Conservation (phyloP, 2,329 filamentous ascomycete species). For the Paracoccidioides brasiliensis region DNA sequence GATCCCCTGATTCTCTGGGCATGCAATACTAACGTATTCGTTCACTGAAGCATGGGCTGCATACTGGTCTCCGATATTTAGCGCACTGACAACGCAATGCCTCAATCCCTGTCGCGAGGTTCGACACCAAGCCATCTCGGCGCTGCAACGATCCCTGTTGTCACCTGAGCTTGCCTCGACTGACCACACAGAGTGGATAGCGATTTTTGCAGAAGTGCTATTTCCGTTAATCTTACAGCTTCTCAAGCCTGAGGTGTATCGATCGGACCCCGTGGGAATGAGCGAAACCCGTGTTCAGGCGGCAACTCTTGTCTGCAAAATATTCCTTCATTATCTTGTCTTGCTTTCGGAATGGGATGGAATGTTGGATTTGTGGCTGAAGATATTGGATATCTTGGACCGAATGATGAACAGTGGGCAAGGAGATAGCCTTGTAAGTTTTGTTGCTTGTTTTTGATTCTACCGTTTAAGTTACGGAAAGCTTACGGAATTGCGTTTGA, state of each 20-base stretch:
- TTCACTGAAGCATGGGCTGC: conserved; percentile 69
- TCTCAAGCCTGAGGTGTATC: conserved; percentile 88
- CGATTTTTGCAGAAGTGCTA: conserved; percentile 85
- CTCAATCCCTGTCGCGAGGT: conserved; percentile 91
- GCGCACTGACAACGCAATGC: conserved; percentile 76
- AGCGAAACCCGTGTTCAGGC: conserved; percentile 86
- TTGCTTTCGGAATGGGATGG: conserved; percentile 73
- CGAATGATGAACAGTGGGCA: conserved; percentile 92
- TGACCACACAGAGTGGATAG: conserved; percentile 82
- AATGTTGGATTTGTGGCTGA: conserved; percentile 82
- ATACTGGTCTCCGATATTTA: conserved; percentile 93
- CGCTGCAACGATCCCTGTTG: conserved; percentile 71
- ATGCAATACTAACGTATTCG: conserved; percentile 11
- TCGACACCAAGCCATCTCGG: conserved; percentile 73
- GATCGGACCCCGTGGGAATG: conserved; percentile 84
- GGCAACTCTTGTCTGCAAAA: conserved; percentile 82
- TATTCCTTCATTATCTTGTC: conserved; percentile 87
- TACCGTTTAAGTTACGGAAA: neutral
- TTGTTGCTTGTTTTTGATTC: neutral
- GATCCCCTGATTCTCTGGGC: neutral
- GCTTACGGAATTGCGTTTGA: neutral
- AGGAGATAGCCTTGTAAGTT: conserved; percentile 68
- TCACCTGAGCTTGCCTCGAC: conserved; percentile 72
- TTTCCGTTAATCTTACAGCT: conserved; percentile 81
- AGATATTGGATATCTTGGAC: conserved; percentile 89